phyloP scores from a whole-genome alignment of 257 asterid genomes.

The Capsicum pubescens region DNA sequence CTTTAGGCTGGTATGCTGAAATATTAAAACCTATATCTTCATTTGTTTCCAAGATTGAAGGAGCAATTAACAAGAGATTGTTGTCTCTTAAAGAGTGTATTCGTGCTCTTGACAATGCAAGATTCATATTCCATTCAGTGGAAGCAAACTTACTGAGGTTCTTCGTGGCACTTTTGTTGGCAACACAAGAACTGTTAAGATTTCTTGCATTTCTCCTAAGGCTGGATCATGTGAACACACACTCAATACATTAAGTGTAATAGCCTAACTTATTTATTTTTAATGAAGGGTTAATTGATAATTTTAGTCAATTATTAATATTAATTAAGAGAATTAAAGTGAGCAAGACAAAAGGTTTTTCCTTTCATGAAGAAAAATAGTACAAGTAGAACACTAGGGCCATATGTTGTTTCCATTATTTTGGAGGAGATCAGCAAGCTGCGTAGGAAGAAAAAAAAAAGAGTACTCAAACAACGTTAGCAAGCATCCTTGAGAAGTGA shows the following conservation, averaged over 20 bases:
- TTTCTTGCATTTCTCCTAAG: constrained; percentile 95
- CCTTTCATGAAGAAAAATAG: too few relatives aligned
- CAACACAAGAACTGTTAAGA: constrained; percentile 95
- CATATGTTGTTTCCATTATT: too few relatives aligned
- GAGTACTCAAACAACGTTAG: too few relatives aligned
- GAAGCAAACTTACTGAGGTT: constrained; percentile 98
- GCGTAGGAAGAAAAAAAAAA: too few relatives aligned
- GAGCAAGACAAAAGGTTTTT: too few relatives aligned
- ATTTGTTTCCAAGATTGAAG: constrained; percentile 49
- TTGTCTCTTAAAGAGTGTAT: constrained; percentile 95
- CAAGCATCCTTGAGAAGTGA: too few relatives aligned
- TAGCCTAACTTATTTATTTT: too few relatives aligned
- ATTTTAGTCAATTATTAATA: too few relatives aligned
- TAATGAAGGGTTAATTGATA: too few relatives aligned
- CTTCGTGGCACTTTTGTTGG: constrained; percentile 98
- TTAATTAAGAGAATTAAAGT: too few relatives aligned
- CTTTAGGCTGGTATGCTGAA: background rate
- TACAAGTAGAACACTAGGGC: too few relatives aligned
- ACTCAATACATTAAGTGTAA: constrained; percentile 69
- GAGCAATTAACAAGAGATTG: constrained; percentile 69
- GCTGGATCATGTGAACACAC: constrained; percentile 99
- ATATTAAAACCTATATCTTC: background rate
- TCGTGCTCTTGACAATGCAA: constrained; percentile 97
- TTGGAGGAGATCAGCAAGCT: too few relatives aligned
- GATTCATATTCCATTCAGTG: constrained; percentile 95